Conservation (phyloP, 345 rosid species). For the Dipteronia dyeriana region DNA sequence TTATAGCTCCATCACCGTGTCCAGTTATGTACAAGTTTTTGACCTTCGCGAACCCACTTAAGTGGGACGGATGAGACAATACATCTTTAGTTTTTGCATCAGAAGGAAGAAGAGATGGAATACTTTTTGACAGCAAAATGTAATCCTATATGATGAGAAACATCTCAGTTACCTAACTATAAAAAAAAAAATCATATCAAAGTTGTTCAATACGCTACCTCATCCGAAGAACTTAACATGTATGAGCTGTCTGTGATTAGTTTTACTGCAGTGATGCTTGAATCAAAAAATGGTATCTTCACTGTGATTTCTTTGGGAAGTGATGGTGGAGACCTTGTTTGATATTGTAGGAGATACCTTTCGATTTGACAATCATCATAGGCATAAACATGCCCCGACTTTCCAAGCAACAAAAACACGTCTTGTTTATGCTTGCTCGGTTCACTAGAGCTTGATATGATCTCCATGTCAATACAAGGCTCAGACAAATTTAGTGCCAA, state of each 20-base stretch:
- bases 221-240: conserved; percentile 48
- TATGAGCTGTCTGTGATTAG: conserved; percentile 50
- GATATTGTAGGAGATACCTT: conserved; percentile 79
- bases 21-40: conserved; percentile 82
- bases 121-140: conserved; percentile 45
- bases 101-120: conserved; percentile 57
- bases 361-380: conserved; percentile 79
- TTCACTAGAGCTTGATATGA: conserved; percentile 54
- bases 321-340: conserved; percentile 71
- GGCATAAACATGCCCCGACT: conserved; percentile 72
- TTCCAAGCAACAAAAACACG: conserved; percentile 63
- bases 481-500: conserved; percentile 73
- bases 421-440: conserved; percentile 63
- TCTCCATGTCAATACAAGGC: conserved; percentile 74
- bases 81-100: conserved; percentile 59
- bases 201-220: conserved; percentile 46
- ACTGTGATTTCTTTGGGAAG: conserved; percentile 67
- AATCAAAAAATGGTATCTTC: conserved; percentile 68
- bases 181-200: not conserved
- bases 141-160: conserved; percentile 55
- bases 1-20: conserved; percentile 76
- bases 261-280: conserved; percentile 61
- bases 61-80: conserved; percentile 36
- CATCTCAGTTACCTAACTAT: not conserved
- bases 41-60: conserved; percentile 72